Percentiles rank a stretch among this genome's conserved stretches.
Conservation (phyloP, 83 land plant species). For the Picea engelmannii region DNA sequence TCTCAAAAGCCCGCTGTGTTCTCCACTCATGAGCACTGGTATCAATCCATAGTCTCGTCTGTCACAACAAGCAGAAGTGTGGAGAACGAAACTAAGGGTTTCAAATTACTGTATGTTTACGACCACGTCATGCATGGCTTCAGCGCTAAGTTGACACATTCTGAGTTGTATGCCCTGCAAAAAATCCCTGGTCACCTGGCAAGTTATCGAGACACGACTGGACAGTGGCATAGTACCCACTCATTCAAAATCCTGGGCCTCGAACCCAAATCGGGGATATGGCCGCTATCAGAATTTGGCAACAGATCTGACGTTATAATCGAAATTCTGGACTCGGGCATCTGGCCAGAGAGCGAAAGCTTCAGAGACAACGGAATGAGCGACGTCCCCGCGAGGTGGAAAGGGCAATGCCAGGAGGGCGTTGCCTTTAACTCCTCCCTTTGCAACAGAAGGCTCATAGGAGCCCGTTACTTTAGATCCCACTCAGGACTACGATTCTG, state of each 20-base stretch:
- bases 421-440: not conserved
- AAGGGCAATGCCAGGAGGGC: constrained; percentile 37
- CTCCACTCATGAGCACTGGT: constrained; percentile 35
- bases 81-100: not conserved
- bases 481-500: constrained; percentile 17
- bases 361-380: constrained; percentile 27
- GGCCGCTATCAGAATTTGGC: not conserved
- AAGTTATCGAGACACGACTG: too few species aligned
- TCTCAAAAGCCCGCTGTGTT: constrained; percentile 18
- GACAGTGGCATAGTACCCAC: too few species aligned
- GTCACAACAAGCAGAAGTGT: not conserved
- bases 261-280: constrained; percentile 19
- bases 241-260: constrained; percentile 16
- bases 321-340: too few species aligned
- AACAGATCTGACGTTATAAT: too few species aligned
- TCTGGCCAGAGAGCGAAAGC: too few species aligned
- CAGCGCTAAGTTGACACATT: constrained; percentile 4
- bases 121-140: not conserved
- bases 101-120: too few species aligned
- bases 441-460: too few species aligned
- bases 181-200: too few species aligned
- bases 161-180: not conserved
- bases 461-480: constrained; percentile 2
- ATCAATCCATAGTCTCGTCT: constrained; percentile 7
- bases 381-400: constrained; percentile 31